Evolutionary conservation across 176 grass and related monocot genomes (phyloP), one percentile per base, ranked within the genome.

Genomic region (Oryza nivara): DNA sequence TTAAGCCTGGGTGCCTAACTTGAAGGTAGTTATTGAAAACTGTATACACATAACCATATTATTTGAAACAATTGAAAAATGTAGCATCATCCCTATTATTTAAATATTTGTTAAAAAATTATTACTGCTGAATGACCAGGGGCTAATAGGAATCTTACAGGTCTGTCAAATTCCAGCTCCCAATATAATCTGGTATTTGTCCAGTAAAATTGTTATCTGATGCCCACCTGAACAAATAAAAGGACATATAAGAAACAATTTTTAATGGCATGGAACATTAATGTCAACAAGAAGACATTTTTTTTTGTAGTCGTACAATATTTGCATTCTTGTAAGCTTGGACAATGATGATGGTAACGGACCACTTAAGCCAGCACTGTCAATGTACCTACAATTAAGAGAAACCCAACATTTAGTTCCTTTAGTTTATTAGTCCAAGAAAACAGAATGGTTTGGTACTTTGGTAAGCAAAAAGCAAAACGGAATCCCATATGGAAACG

Each of bases 181-280:
- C 96, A 43, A 98, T 83, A 90, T 77, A 95, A 23, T 95, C 89
- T 46, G 93, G 93, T 73, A 98, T 79, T 83, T 86, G 16, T 54
- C 92, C 92, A 44, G 88, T 95, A 66, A 98, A 98, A 67, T 91
- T 78, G 20, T 94, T 94, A 81, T 92, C 93, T 9, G 88, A 90
- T 32, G 74, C 91, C 88, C 74, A 89, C 78, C 96, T 98, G 43
- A 69, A 77, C 25, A 36, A 47, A 83, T 14, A 28, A 34, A 32
- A 73, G 13, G 65, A 67, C 30, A 74, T 4, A 51, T 72, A 69
- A 38, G 82, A 88, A 58, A 58, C 54, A 58, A 9, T 58, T 3
- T 58, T 75, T 54, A 80, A 78, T 70, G 8, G 15, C 26, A 52
- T 36, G 12, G 2, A 86, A 61, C 0, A 67, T 36, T 30, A 52